A percentile compares a stretch with the other conserved stretches of the same genome.
Conservation (phyloP, 2,329 filamentous ascomycete genomes). For the Lachnellula suecica region DNA sequence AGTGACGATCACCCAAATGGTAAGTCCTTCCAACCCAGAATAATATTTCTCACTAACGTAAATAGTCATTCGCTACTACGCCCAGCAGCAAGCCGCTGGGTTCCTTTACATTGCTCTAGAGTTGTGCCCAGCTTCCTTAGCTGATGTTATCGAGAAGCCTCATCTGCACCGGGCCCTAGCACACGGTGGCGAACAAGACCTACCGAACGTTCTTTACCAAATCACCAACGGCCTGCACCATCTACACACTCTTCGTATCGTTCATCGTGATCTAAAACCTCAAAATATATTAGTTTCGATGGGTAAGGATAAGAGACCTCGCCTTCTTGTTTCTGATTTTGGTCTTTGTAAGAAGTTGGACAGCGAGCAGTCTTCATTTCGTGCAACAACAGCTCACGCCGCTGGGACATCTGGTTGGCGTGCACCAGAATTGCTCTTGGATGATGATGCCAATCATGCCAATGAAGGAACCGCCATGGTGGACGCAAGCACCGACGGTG, state of each 20-base stretch:
- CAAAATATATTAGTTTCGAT: constrained; percentile 92
- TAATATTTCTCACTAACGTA: constrained; percentile 26
- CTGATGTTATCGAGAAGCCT: constrained; percentile 83
- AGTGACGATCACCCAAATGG: constrained; percentile 93
- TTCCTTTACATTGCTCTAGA: constrained; percentile 97
- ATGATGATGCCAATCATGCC: constrained; percentile 67
- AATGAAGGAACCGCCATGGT: constrained; percentile 47
- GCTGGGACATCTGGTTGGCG: constrained; percentile 96
- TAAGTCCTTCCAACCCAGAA: constrained; percentile 33
- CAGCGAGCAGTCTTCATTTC: constrained; percentile 89
- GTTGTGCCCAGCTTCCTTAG: constrained; percentile 88
- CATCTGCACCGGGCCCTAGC: constrained; percentile 67
- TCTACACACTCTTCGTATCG: constrained; percentile 87
- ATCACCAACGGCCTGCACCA: constrained; percentile 88
- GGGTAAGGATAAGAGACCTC: constrained; percentile 67
- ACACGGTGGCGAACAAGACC: constrained; percentile 69
- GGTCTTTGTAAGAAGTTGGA: constrained; percentile 97
- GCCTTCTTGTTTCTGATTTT: constrained; percentile 96
- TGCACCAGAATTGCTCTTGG: constrained; percentile 85
- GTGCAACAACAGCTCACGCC: constrained; percentile 90
- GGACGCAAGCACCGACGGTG: constrained; percentile 56
- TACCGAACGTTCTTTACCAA: constrained; percentile 80
- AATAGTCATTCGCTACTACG: constrained; percentile 89
- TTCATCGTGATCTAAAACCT: constrained; percentile 95
- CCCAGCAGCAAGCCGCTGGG: constrained; percentile 81